phyloP scores from a whole-genome alignment of 192 early-diverging fungal genomes.

The Coemansia sp. region DNA sequence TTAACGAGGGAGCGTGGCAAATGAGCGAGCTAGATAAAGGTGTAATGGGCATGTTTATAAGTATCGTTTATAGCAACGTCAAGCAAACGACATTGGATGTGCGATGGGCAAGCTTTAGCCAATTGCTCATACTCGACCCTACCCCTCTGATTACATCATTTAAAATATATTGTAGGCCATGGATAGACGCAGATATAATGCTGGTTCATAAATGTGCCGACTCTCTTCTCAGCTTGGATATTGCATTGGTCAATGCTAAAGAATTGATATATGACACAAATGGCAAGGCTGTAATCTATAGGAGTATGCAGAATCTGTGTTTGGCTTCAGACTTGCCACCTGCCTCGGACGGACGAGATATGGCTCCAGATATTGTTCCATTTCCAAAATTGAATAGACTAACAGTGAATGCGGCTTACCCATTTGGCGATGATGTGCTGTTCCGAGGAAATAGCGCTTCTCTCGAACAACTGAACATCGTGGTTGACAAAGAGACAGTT shows the following conservation, averaged over 20 bases:
- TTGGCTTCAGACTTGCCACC: not conserved
- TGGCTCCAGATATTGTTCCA: not conserved
- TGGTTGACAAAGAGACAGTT: not conserved
- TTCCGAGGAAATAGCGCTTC: constrained; percentile 6
- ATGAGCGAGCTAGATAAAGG: not conserved
- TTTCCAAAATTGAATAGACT: constrained; percentile 1
- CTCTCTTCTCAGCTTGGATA: not conserved
- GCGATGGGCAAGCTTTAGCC: not conserved
- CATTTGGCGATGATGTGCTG: constrained; percentile 10
- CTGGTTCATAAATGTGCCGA: not conserved
- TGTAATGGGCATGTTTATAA: not conserved
- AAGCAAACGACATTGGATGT: not conserved
- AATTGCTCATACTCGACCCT: not conserved
- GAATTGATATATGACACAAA: not conserved
- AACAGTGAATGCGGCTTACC: not conserved
- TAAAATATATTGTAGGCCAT: not conserved
- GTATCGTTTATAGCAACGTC: not conserved
- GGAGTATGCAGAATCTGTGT: constrained; percentile 1
- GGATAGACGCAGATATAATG: not conserved
- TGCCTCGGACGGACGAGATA: not conserved
- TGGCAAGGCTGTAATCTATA: not conserved
- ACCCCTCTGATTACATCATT: not conserved
- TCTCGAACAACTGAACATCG: not conserved
- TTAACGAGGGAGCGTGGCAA: not conserved
- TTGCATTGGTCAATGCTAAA: not conserved